Evolutionary conservation across 176 grass and related monocot genomes (phyloP), one percentile per base, ranked within the genome.

Genomic region (Eragrostis curvula): DNA sequence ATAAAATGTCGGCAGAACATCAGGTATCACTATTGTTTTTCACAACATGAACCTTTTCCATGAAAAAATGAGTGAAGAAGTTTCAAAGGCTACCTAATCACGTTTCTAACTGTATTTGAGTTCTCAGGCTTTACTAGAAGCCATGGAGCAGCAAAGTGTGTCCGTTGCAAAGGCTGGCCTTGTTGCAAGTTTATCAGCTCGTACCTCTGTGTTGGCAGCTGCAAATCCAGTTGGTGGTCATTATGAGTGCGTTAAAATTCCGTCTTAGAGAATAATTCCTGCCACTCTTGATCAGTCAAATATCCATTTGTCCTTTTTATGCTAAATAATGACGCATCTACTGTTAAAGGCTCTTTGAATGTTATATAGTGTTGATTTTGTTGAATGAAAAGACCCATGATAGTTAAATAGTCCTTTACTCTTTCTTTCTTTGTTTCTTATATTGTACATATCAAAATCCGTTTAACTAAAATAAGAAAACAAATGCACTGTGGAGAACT

Each of bases 91-190:
- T 28, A n/a, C 75, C 59, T 79, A 15, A 32, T 64, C 21, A 52
- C 73, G 49, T 85, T 84, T 70, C 6, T 47, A 84, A 90, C 59
- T 81, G 47, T 85, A 73, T 89, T 82, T 67, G 66, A 55, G 82
- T 87, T 89, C 56, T 67, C 85, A 98, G 96, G 90, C 86, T 94
- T 88, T 98, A 68, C 81, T 98, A 39, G 96, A 98, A 93, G 90
- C 96, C 70, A 98, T 98, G 96, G 96, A 95, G 83, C 96, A 95
- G 75, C 96, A 98, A 89, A 93, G 92, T 88, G 96, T 98, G 28
- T 98, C 96, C 57, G 87, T 98, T 47, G 96, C 96, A 86, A 98
- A 98, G 87, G 96, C 96, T 29, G 96, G 96, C 70, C 87, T 98
- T 59, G 96, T 98, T 32, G 96, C 96, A 78, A 98, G 92, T 89